Conservation (phyloP, 2,329 filamentous ascomycete species). For the Curvularia sp. region DNA sequence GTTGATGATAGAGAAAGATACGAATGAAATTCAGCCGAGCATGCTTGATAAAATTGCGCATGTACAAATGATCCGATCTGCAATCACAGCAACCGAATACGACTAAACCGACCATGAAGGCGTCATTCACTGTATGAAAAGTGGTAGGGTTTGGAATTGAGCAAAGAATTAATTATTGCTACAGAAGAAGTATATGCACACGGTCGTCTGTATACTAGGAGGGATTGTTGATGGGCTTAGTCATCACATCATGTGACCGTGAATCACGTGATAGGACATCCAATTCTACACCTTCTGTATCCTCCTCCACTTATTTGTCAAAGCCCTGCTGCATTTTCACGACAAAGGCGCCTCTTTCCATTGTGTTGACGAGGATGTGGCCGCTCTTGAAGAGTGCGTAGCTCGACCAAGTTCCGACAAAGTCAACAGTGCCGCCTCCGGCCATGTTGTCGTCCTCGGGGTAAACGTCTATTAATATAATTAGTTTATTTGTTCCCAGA, state of each 20-base stretch:
- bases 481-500: slow-evolving; percentile 6
- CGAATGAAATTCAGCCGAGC: neutral
- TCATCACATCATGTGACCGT: too few relatives aligned
- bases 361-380: slow-evolving; percentile 51
- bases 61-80: neutral
- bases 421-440: slow-evolving; percentile 51
- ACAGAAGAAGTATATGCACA: too few relatives aligned
- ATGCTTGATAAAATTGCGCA: neutral
- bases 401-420: slow-evolving; percentile 54
- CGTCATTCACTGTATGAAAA: neutral
- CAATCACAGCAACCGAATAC: neutral
- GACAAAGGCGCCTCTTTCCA: slow-evolving; percentile 50
- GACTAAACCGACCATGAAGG: neutral
- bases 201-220: too few relatives aligned
- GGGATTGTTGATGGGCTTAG: too few relatives aligned
- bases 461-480: slow-evolving; percentile 45
- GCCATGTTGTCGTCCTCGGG: slow-evolving; percentile 52
- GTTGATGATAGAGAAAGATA: neutral
- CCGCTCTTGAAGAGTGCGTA: slow-evolving; percentile 52
- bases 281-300: too few relatives aligned
- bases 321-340: slow-evolving; percentile 42
- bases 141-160: too few relatives aligned
- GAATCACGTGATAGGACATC: too few relatives aligned
- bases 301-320: slow-evolving; percentile 5
- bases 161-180: too few relatives aligned